phyloP scores from a whole-genome alignment of 805 yeast genomes.

The Lipomyces lipofer region DNA sequence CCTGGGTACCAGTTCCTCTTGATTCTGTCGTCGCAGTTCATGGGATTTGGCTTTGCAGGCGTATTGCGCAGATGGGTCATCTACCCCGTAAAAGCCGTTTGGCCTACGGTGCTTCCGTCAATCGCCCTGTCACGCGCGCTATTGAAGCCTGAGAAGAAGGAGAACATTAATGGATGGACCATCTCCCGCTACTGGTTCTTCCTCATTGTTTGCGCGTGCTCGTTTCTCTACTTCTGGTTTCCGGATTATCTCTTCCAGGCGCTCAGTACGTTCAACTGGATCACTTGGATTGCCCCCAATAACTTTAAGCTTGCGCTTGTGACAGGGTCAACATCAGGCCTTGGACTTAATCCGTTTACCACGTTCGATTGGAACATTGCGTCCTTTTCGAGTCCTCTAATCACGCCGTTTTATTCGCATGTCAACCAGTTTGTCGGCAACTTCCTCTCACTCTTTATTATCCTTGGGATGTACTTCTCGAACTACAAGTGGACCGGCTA shows the following conservation, averaged over 20 bases:
- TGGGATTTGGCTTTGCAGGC: constrained; percentile 69
- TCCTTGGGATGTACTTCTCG: constrained; percentile 54
- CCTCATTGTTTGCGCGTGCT: constrained; percentile 42
- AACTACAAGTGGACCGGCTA: constrained; percentile 47
- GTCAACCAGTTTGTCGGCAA: constrained; percentile 41
- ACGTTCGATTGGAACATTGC: constrained; percentile 60
- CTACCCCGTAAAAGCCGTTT: constrained; percentile 57
- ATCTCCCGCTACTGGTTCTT: constrained; percentile 54
- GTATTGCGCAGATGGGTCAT: constrained; percentile 57
- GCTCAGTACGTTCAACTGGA: constrained; percentile 58
- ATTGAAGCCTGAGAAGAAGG: constrained; percentile 18
- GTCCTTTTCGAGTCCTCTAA: constrained; percentile 44
- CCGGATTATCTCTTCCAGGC: constrained; percentile 62
- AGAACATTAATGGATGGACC: constrained; percentile 58
- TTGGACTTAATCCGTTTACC: constrained; percentile 64
- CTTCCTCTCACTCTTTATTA: constrained; percentile 53
- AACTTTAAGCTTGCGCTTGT: constrained; percentile 60
- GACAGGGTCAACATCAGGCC: constrained; percentile 62
- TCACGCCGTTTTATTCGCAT: constrained; percentile 47
- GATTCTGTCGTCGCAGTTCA: constrained; percentile 56
- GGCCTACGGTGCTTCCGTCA: constrained; percentile 62
- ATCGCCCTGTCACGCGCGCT: constrained; percentile 39
- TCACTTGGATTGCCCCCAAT: constrained; percentile 61
- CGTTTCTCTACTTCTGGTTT: constrained; percentile 56
- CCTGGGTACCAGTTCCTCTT: constrained; percentile 40